Evolutionary conservation across 306 rosid genomes (phyloP).

Genomic region (Cucumis cinereus): DNA sequence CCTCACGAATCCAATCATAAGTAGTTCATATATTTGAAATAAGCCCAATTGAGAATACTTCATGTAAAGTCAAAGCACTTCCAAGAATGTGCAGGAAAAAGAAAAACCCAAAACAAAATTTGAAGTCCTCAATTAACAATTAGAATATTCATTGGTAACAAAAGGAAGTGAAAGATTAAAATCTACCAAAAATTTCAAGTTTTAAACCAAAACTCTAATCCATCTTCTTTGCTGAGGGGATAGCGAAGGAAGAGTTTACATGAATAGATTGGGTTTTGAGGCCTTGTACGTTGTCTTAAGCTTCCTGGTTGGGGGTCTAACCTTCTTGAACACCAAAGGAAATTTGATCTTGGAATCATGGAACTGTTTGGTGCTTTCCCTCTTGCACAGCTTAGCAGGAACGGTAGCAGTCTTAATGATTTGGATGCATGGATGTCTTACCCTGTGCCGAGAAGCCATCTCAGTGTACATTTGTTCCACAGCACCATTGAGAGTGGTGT

Average conservation of each 20-base stretch:
- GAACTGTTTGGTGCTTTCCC: slow-evolving; percentile 84
- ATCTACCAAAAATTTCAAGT: background rate
- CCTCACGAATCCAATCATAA: background rate
- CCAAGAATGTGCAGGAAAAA: background rate
- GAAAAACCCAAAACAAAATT: background rate
- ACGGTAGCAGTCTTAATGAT: slow-evolving; percentile 78
- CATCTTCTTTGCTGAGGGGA: background rate
- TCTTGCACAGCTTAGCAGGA: slow-evolving; percentile 81
- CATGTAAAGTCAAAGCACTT: background rate
- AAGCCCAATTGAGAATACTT: background rate
- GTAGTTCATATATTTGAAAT: background rate
- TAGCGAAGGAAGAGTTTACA: slow-evolving; percentile 20
- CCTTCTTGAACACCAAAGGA: slow-evolving; percentile 69
- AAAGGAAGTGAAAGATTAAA: background rate
- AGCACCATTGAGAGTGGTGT: slow-evolving; percentile 73
- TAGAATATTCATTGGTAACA: background rate
- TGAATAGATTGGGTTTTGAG: slow-evolving; percentile 69
- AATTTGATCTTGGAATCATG: slow-evolving; percentile 83
- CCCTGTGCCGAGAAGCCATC: slow-evolving; percentile 93
- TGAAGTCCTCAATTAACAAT: background rate
- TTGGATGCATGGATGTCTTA: slow-evolving; percentile 75
- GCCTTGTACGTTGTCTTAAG: slow-evolving; percentile 90
- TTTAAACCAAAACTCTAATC: background rate
- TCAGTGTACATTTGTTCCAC: slow-evolving; percentile 73
- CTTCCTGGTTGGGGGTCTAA: slow-evolving; percentile 81